A percentile compares a stretch with the other conserved stretches of the same genome.
These are phyloP conservation scores for Vitis hybrid DNA, from an alignment of 177 flowering plant genomes.

Conservation along the genomic window DNA sequence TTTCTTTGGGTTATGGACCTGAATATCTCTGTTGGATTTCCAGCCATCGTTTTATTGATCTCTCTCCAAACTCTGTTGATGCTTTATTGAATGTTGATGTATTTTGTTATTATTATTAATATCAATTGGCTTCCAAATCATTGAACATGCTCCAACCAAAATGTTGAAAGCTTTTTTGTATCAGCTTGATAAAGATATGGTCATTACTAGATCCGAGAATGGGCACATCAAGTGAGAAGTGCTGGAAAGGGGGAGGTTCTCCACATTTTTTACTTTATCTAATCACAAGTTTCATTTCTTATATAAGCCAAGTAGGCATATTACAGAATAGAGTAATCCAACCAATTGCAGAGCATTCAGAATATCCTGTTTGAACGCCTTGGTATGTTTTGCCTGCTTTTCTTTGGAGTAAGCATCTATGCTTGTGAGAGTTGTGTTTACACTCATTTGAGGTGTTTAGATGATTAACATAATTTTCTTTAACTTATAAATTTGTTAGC, in stretches of 20 bases:
- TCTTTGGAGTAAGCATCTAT: not conserved
- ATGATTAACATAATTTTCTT: not conserved
- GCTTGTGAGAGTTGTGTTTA: not conserved
- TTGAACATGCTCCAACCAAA: constrained; percentile 1
- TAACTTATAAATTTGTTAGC: constrained; percentile 14
- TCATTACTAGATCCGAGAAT: constrained; percentile 83
- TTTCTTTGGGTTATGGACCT: not conserved
- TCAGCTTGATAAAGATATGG: constrained; percentile 90
- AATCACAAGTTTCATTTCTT: not conserved
- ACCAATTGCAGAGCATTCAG: constrained; percentile 96
- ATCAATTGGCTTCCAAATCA: not conserved
- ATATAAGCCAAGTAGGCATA: constrained; percentile 73
- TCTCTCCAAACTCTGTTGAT: constrained; percentile 74
- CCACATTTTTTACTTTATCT: not conserved
- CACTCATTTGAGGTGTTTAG: not conserved
- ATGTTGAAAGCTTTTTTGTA: not conserved
- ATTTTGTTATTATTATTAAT: not conserved
- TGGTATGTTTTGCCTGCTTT: constrained; percentile 40
- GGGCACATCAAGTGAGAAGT: constrained; percentile 81
- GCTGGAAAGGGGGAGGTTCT: not conserved
- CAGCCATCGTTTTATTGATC: constrained; percentile 88
- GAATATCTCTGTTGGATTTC: constrained; percentile 17
- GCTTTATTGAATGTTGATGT: constrained; percentile 69
- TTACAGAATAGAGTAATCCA: constrained; percentile 89
- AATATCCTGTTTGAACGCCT: constrained; percentile 89